A percentile compares a stretch with the other conserved stretches of the same genome.
phyloP scores from a whole-genome alignment of 176 grass and related monocot species.

The Dendrocalamus sinicus region DNA sequence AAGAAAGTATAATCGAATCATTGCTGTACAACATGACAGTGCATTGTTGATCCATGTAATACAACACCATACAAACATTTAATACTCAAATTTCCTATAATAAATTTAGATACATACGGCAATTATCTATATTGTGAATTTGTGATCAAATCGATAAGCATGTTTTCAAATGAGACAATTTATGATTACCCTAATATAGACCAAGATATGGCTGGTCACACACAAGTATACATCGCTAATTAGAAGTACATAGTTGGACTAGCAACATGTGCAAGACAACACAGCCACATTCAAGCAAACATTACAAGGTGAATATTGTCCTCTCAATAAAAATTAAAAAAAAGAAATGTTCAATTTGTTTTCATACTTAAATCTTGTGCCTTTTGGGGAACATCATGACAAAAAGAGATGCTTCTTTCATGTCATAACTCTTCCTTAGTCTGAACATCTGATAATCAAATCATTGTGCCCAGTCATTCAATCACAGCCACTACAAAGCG shows the following conservation, averaged over 20 bases:
- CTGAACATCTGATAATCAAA: slow-evolving; percentile 20
- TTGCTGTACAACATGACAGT: background rate
- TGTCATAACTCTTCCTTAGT: background rate
- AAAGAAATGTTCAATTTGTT: slow-evolving; percentile 21
- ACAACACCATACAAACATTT: background rate
- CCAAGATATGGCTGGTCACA: background rate
- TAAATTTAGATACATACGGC: background rate
- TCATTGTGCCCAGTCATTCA: slow-evolving; percentile 6
- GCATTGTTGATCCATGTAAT: background rate
- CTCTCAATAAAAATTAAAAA: slow-evolving; percentile 7
- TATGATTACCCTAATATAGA: background rate
- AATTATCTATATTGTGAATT: background rate
- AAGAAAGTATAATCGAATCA: background rate
- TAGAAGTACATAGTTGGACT: background rate
- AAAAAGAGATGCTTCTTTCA: slow-evolving; percentile 22
- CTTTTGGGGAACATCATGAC: background rate
- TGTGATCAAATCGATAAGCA: background rate
- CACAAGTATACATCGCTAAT: background rate
- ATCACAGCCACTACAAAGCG: slow-evolving; percentile 3
- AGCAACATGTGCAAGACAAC: background rate
- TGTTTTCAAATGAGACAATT: background rate
- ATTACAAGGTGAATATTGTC: slow-evolving; percentile 1
- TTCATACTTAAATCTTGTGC: slow-evolving; percentile 7
- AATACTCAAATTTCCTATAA: background rate
- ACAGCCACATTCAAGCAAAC: background rate